Conservation (phyloP, 495 filamentous ascomycete genomes). For the Penicillium roqueforti region DNA sequence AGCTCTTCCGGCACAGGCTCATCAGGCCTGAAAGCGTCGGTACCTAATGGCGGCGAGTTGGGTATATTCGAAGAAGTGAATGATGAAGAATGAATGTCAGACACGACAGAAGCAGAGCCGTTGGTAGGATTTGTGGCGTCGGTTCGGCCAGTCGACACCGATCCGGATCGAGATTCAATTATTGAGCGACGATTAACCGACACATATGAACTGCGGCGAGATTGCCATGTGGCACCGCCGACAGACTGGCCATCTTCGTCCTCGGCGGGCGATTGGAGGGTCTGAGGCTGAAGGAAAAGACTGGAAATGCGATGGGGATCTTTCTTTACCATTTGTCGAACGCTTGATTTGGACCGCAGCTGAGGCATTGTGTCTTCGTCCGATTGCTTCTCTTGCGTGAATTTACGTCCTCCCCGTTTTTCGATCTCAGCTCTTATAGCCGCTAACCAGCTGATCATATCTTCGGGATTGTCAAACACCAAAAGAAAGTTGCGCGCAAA, state of each 20-base stretch:
- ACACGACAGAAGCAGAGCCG: slow-evolving; percentile 20
- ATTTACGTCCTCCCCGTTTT: slow-evolving; percentile 62
- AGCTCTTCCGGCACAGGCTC: slow-evolving; percentile 12
- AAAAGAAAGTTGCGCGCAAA: slow-evolving; percentile 69
- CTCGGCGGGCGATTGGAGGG: slow-evolving; percentile 19
- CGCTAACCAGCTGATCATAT: slow-evolving; percentile 78
- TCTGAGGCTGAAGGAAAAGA: slow-evolving; percentile 54
- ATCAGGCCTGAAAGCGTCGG: slow-evolving; percentile 13
- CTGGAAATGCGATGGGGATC: slow-evolving; percentile 62
- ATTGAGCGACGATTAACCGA: slow-evolving; percentile 31
- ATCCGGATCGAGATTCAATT: slow-evolving; percentile 32
- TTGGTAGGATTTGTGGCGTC: slow-evolving; percentile 23
- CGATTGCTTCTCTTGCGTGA: slow-evolving; percentile 48
- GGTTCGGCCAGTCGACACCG: slow-evolving; percentile 29
- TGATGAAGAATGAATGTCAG: slow-evolving; percentile 16
- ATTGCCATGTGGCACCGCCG: slow-evolving; percentile 23
- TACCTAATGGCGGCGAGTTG: slow-evolving; percentile 12
- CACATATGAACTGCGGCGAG: slow-evolving; percentile 29
- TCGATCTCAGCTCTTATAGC: slow-evolving; percentile 65
- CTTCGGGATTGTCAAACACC: slow-evolving; percentile 73
- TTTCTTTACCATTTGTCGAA: slow-evolving; percentile 37
- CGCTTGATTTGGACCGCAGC: slow-evolving; percentile 37
- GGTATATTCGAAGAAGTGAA: slow-evolving; percentile 16
- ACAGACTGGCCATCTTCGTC: slow-evolving; percentile 28
- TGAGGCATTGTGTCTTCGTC: slow-evolving; percentile 36